These are phyloP conservation scores for Hansenula lynferdii DNA, from an alignment of 1,139 yeast genomes.

Conservation along the genomic window DNA sequence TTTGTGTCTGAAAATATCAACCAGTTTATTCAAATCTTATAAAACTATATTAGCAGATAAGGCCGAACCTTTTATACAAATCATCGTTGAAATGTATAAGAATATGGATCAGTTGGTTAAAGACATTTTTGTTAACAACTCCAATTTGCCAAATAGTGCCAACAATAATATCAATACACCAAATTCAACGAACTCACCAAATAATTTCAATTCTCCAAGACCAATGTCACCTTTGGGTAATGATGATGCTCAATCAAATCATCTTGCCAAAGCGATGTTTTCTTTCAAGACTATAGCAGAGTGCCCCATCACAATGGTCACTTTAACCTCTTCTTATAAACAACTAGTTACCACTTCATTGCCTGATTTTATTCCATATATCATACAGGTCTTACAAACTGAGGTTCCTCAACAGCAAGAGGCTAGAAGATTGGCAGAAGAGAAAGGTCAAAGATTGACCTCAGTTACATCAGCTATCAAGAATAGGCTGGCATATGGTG, in stretches of 20 bases:
- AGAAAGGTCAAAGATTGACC: slow-evolving; percentile 48
- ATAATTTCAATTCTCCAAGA: slow-evolving; percentile 30
- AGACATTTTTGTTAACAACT: slow-evolving; percentile 44
- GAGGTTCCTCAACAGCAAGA: slow-evolving; percentile 75
- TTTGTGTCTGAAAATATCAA: slow-evolving; percentile 81
- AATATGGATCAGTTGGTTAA: slow-evolving; percentile 76
- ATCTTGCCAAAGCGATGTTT: slow-evolving; percentile 45
- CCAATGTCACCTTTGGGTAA: slow-evolving; percentile 38
- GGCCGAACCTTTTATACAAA: slow-evolving; percentile 74
- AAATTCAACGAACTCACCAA: slow-evolving; percentile 20
- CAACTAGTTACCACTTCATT: slow-evolving; percentile 66
- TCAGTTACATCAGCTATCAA: slow-evolving; percentile 63
- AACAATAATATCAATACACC: neutral
- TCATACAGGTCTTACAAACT: slow-evolving; percentile 66
- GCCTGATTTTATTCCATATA: slow-evolving; percentile 76
- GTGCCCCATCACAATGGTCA: slow-evolving; percentile 95
- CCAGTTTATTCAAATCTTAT: slow-evolving; percentile 85
- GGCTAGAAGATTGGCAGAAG: slow-evolving; percentile 58
- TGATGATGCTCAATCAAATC: slow-evolving; percentile 22
- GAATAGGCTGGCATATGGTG: slow-evolving; percentile 79
- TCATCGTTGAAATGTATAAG: slow-evolving; percentile 73
- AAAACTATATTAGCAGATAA: slow-evolving; percentile 63
- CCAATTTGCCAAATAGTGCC: neutral
- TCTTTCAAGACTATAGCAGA: slow-evolving; percentile 94
- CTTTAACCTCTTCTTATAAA: slow-evolving; percentile 84